phyloP scores from a whole-genome alignment of 495 filamentous ascomycete genomes.

The Acidiella bohemica region DNA sequence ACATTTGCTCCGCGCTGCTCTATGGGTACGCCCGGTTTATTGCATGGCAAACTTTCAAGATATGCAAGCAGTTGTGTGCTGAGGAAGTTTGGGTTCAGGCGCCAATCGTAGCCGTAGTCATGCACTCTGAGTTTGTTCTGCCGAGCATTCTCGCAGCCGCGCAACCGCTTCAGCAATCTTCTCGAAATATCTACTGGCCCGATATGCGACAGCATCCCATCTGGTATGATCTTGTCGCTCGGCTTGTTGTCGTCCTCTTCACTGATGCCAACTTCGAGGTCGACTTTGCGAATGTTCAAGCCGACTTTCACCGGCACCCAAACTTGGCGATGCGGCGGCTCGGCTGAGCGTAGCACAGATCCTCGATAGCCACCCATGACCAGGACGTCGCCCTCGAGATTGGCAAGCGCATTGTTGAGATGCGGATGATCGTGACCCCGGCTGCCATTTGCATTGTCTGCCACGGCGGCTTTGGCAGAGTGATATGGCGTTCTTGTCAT shows the following conservation, averaged over 20 bases:
- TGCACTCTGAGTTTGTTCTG: slow-evolving; percentile 62
- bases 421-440: slow-evolving; percentile 37
- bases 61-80: slow-evolving; percentile 55
- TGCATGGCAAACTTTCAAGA: slow-evolving; percentile 62
- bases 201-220: slow-evolving; percentile 77
- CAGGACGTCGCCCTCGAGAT: slow-evolving; percentile 72
- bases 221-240: slow-evolving; percentile 65
- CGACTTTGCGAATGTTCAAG: slow-evolving; percentile 79
- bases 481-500: slow-evolving; percentile 8
- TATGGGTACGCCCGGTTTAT: slow-evolving; percentile 37
- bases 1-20: slow-evolving; percentile 59
- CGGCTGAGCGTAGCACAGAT: slow-evolving; percentile 74
- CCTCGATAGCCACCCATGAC: slow-evolving; percentile 85
- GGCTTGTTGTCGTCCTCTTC: slow-evolving; percentile 77
- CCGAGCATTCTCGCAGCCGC: slow-evolving; percentile 55
- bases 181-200: slow-evolving; percentile 85
- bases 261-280: slow-evolving; percentile 75
- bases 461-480: slow-evolving; percentile 9
- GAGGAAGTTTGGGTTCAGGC: slow-evolving; percentile 68
- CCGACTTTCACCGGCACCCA: slow-evolving; percentile 95
- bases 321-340: slow-evolving; percentile 63
- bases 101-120: slow-evolving; percentile 95
- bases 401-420: slow-evolving; percentile 52
- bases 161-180: slow-evolving; percentile 63
- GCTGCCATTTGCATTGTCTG: slow-evolving; percentile 21